These are phyloP conservation scores for Coix lacrymajobi DNA, from an alignment of 176 grass and related monocot genomes.

Conservation along the genomic window DNA sequence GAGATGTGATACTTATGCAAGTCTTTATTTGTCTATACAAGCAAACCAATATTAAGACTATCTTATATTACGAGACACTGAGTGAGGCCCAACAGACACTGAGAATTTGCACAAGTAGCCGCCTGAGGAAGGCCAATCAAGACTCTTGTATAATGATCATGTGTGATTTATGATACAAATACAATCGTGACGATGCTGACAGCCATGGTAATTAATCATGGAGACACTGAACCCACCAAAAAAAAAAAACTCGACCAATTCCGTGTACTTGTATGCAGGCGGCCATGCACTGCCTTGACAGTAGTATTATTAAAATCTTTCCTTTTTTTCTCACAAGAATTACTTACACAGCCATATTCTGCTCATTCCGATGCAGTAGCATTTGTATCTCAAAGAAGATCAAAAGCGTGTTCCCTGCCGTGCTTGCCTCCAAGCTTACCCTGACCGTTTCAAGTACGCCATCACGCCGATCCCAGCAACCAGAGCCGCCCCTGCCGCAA, in stretches of 20 bases:
- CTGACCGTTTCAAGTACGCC: conserved; percentile 83
- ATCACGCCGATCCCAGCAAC: conserved; percentile 84
- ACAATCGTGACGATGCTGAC: background rate
- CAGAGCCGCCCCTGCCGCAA: conserved; percentile 79
- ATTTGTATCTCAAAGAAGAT: conserved; percentile 16
- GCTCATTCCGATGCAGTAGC: background rate
- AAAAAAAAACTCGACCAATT: background rate
- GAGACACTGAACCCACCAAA: conserved; percentile 2
- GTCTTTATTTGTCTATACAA: too few relatives aligned
- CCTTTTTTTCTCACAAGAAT: conserved; percentile 26
- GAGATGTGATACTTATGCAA: too few relatives aligned
- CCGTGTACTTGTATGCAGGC: conserved; percentile 2
- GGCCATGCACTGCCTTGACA: conserved; percentile 13
- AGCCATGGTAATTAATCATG: background rate
- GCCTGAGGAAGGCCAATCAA: background rate
- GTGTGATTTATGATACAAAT: background rate
- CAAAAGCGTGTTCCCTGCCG: background rate
- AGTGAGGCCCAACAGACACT: background rate
- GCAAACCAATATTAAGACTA: too few relatives aligned
- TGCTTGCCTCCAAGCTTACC: conserved; percentile 11
- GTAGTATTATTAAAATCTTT: conserved; percentile 37
- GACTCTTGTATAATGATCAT: background rate
- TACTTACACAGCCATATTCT: conserved; percentile 29
- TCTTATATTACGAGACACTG: too few relatives aligned
- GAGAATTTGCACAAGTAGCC: background rate